These are phyloP conservation scores for Musa schizocarpa DNA, from an alignment of 176 grass and related monocot genomes.

Conservation along the genomic window DNA sequence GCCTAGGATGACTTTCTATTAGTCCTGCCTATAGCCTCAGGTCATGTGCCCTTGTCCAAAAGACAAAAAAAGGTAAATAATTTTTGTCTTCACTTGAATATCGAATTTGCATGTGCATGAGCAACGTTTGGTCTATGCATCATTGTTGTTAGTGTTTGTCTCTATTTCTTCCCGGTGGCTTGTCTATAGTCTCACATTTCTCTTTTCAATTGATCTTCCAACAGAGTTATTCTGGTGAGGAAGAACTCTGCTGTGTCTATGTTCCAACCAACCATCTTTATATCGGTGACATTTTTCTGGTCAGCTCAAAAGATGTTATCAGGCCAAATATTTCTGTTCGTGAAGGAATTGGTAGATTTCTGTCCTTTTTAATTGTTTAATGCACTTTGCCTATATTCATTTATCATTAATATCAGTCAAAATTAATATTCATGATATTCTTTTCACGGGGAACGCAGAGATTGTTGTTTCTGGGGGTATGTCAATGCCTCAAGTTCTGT, in stretches of 20 bases:
- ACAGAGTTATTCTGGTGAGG: conserved; percentile 87
- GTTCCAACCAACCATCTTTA: conserved; percentile 97
- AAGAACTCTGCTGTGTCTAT: conserved; percentile 92
- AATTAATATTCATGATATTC: background rate
- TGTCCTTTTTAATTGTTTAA: background rate
- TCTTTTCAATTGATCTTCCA: background rate
- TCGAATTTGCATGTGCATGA: background rate
- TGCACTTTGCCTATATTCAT: background rate
- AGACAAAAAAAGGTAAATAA: background rate
- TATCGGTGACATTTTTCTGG: conserved; percentile 93
- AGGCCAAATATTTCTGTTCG: conserved; percentile 91
- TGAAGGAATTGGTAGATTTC: conserved; percentile 76
- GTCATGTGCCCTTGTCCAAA: too few relatives aligned
- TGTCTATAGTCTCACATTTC: background rate
- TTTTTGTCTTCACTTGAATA: background rate
- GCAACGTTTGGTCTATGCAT: background rate
- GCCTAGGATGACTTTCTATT: too few relatives aligned
- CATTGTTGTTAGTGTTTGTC: background rate
- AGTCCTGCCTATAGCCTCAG: too few relatives aligned
- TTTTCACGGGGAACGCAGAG: conserved; percentile 29
- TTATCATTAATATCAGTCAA: background rate
- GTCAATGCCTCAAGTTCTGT: conserved; percentile 92
- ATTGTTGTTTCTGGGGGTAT: conserved; percentile 95
- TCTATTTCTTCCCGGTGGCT: background rate
- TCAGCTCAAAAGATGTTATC: conserved; percentile 88